Conservation (phyloP, 345 rosid genomes). For the Noccaea bulbosa region DNA sequence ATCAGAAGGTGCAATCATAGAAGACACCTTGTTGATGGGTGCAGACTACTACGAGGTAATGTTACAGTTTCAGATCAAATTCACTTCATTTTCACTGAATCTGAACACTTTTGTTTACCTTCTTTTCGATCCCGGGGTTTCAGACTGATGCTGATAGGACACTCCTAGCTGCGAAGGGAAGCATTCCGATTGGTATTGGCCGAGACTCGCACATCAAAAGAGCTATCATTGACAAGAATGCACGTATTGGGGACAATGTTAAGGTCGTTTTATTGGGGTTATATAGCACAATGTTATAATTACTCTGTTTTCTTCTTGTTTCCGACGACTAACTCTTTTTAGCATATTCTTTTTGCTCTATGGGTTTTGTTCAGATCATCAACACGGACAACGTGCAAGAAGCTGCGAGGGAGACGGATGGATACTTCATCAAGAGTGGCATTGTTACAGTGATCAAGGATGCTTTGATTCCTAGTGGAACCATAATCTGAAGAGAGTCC, state of each 20-base stretch:
- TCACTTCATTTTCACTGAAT: background rate
- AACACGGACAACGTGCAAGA: conserved; percentile 86
- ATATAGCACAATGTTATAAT: background rate
- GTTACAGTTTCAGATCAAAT: background rate
- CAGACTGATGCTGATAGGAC: conserved; percentile 93
- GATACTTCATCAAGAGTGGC: conserved; percentile 96
- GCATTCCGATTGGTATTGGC: conserved; percentile 90
- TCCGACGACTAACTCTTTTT: background rate
- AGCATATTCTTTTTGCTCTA: background rate
- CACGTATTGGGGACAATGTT: conserved; percentile 86
- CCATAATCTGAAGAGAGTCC: conserved; percentile 51
- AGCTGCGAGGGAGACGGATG: conserved; percentile 95
- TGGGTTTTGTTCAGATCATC: conserved; percentile 59
- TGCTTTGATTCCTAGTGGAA: conserved; percentile 93
- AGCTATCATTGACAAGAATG: conserved; percentile 95
- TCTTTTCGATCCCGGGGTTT: background rate
- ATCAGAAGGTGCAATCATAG: conserved; percentile 93
- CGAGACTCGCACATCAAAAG: conserved; percentile 84
- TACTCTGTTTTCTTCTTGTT: background rate
- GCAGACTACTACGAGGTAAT: conserved; percentile 95
- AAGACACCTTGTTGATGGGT: conserved; percentile 91
- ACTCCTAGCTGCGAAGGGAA: conserved; percentile 83
- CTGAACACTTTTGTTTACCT: background rate
- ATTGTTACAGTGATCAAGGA: conserved; percentile 94
- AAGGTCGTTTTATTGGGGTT: conserved; percentile 51